Conservation (phyloP, 305 asterid species). For the Solanum chacoense region DNA sequence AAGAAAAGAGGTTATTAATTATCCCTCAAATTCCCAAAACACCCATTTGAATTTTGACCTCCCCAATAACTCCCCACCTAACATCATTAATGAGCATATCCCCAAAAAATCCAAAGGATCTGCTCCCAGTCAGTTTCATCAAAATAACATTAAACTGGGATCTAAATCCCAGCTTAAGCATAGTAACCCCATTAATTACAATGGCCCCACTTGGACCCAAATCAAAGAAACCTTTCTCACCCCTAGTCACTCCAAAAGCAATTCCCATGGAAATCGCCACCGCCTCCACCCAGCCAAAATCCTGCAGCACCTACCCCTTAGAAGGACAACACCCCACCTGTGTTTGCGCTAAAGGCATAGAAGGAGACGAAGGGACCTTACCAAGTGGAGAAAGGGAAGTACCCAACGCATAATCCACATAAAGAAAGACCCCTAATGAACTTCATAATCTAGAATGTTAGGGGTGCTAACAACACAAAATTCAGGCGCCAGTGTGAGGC, state of each 20-base stretch:
- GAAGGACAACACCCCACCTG: not conserved
- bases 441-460: not conserved
- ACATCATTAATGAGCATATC: not conserved
- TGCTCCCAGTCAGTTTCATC: not conserved
- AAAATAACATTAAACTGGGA: not conserved
- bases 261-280: not conserved
- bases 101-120: not conserved
- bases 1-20: not conserved
- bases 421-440: not conserved
- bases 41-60: not conserved
- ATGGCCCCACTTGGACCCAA: not conserved
- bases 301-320: too few relatives aligned
- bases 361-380: not conserved
- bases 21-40: not conserved
- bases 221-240: not conserved
- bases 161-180: not conserved
- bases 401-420: not conserved
- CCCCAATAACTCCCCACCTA: not conserved
- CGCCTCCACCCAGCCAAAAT: not conserved
- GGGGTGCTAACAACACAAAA: not conserved
- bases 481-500: not conserved
- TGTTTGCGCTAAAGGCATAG: not conserved
- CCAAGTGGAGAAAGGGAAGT: not conserved
- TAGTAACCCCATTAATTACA: not conserved
- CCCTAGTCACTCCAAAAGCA: too few relatives aligned